phyloP scores from a whole-genome alignment of 2,329 filamentous ascomycete genomes.

The Zarea fungicola region DNA sequence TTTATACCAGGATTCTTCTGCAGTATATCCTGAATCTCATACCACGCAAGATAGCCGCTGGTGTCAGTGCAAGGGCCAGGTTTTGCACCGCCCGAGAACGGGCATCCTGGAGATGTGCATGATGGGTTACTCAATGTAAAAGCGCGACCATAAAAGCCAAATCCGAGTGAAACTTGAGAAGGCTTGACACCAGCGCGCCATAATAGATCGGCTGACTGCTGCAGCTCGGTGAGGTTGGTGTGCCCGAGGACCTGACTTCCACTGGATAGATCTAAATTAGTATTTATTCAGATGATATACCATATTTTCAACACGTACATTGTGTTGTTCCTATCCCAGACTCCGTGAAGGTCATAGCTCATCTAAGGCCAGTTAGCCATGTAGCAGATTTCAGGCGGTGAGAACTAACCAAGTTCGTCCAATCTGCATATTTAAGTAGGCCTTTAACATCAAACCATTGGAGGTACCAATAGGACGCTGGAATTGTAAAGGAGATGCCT shows the following conservation, averaged over 20 bases:
- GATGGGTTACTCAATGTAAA: conserved; percentile 17
- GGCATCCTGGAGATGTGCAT: conserved; percentile 19
- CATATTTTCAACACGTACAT: not conserved
- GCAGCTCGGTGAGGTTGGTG: conserved; percentile 45
- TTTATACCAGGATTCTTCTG: conserved; percentile 16
- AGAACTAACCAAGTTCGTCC: conserved; percentile 28
- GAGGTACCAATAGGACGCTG: conserved; percentile 25
- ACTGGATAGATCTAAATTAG: conserved; percentile 18
- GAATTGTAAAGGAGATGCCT: conserved; percentile 20
- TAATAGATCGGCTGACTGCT: conserved; percentile 34
- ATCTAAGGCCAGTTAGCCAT: conserved; percentile 22
- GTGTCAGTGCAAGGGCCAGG: conserved; percentile 15
- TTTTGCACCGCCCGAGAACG: conserved; percentile 15
- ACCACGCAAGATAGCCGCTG: conserved; percentile 1
- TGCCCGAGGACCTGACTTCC: conserved; percentile 32
- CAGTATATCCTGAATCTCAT: conserved; percentile 11
- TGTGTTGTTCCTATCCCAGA: conserved; percentile 31
- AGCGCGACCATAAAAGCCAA: conserved; percentile 36
- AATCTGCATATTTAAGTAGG: conserved; percentile 26
- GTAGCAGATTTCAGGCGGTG: not conserved
- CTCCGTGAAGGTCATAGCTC: conserved; percentile 38
- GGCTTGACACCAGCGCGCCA: conserved; percentile 39
- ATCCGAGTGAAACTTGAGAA: conserved; percentile 34
- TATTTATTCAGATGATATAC: not conserved
- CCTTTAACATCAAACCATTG: conserved; percentile 23